Conservation (phyloP, 1,139 yeast species). For the Protomyces inouyei region DNA sequence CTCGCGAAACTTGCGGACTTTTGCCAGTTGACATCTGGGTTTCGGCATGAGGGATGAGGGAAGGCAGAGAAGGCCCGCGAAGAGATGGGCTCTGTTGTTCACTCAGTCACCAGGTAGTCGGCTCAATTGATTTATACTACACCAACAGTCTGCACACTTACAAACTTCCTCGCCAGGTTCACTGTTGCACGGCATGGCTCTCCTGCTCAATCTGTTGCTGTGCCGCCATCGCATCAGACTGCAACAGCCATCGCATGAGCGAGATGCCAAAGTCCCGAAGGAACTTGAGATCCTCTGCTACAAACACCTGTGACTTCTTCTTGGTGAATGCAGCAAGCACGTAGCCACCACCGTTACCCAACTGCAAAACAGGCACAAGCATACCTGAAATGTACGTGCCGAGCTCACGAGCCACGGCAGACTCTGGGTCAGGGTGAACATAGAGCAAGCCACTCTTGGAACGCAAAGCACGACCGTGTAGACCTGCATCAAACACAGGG, state of each 20-base stretch:
- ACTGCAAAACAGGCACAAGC: constrained; percentile 25
- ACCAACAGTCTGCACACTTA: too few species aligned
- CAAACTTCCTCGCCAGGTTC: too few species aligned
- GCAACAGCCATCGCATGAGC: constrained; percentile 21
- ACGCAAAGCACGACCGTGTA: constrained; percentile 37
- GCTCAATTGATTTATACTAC: too few species aligned
- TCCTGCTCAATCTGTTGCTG: background rate
- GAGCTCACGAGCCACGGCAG: constrained; percentile 27
- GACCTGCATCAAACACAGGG: constrained; percentile 33
- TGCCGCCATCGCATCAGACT: constrained; percentile 23
- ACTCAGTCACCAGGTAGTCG: too few species aligned
- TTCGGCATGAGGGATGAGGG: too few species aligned
- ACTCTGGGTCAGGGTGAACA: constrained; percentile 40
- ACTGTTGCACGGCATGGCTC: background rate
- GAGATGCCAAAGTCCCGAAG: constrained; percentile 24
- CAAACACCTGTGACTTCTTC: constrained; percentile 24
- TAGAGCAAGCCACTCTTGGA: constrained; percentile 42
- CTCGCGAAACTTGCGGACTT: too few species aligned
- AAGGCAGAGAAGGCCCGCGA: too few species aligned
- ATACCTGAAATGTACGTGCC: constrained; percentile 24
- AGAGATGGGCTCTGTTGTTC: too few species aligned
- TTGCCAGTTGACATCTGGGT: too few species aligned
- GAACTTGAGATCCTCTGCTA: constrained; percentile 25
- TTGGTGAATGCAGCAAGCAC: constrained; percentile 27
- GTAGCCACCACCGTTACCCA: constrained; percentile 21